Base-by-base conservation (phyloP, 371 early-diverging fungal species). In the Umbelopsis sp. region DNA sequence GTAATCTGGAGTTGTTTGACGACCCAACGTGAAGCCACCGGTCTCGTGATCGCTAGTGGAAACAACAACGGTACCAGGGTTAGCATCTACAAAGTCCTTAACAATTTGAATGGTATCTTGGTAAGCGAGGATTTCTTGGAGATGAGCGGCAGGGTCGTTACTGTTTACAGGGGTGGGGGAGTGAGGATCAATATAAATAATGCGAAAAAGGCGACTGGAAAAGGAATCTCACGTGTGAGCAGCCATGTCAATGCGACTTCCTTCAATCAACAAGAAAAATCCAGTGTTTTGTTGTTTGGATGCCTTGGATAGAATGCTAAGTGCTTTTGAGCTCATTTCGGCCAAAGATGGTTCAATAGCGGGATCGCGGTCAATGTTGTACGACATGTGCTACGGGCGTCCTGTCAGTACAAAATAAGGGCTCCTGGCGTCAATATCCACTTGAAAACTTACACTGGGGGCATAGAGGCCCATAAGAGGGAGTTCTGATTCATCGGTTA, bases 261-360 rank as follows among this genome's bases (percentile, higher is more conserved):
- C 95, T 72, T 96, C 95, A 70, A 96, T 86, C 93, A 95, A 89
- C 38, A 96, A 50, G 68, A 96, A 93, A 76, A 95, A 95, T 0
- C 94, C 94, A 2, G 80, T 76, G 18, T 78, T 72, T 6, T 67
- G 44, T 6, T 62, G n/a, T 4, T 62, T 45, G 0, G 78, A 69
- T 7, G 80, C 73, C 0, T 53, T 20, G 41, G 75, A 73, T 22
- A 94, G 78, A 2, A 91, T 64, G 8, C 80, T 72, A 6, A 94
- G 65, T 0, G 94, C 94, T 32, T 80, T 87, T 2, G 45, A 16
- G 0, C 93, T 72, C 96, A 95, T 94, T 65, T 94, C 91, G 18
- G 67, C 72, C 44, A 95, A 74, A 18, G 92, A 83, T 1, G 93
- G 95, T 69, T 93, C 86, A 44, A 68, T 35, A 0, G 66, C 48